A percentile compares a stretch with the other conserved stretches of the same genome.
Evolutionary conservation across 805 yeast genomes (phyloP).

Genomic region (Metschnikowia henanensis): DNA sequence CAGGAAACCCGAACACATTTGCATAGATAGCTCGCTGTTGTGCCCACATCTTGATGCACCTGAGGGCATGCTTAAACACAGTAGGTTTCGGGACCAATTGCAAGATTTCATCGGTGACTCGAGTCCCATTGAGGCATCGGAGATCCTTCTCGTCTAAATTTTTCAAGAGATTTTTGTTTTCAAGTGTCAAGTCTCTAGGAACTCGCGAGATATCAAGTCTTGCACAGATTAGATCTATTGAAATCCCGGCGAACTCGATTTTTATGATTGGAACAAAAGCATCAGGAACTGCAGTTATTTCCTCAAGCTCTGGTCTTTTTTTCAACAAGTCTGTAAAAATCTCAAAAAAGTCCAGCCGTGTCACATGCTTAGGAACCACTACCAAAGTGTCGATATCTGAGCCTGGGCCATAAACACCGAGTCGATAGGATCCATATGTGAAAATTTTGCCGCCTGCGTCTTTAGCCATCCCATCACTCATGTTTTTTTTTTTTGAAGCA

Average conservation of each 20-base stretch:
- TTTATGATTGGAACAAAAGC: slow-evolving; percentile 96
- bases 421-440: slow-evolving; percentile 89
- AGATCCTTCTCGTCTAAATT: slow-evolving; percentile 91
- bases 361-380: slow-evolving; percentile 96
- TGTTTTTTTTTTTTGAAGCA: slow-evolving; percentile 81
- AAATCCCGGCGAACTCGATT: slow-evolving; percentile 84
- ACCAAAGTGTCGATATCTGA: slow-evolving; percentile 95
- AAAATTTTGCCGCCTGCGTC: slow-evolving; percentile 99
- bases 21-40: slow-evolving; percentile 94
- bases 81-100: slow-evolving; percentile 91
- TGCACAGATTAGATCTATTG: slow-evolving; percentile 89
- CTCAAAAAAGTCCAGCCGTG: slow-evolving; percentile 84
- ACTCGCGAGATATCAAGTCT: slow-evolving; percentile 80
- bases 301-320: slow-evolving; percentile 79
- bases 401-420: slow-evolving; percentile 98
- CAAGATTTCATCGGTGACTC: slow-evolving; percentile 94
- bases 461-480: slow-evolving; percentile 96
- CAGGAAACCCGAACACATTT: slow-evolving; percentile 95
- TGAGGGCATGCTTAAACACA: slow-evolving; percentile 86
- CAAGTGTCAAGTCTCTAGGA: slow-evolving; percentile 69
- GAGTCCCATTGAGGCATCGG: slow-evolving; percentile 89
- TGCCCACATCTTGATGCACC: slow-evolving; percentile 97
- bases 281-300: slow-evolving; percentile 91
- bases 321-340: slow-evolving; percentile 73
- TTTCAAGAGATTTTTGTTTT: slow-evolving; percentile 80